Evolutionary conservation across 225 moss, liverwort and hornwort genomes (phyloP).

Genomic region (Pseudoscleropodium purum): DNA sequence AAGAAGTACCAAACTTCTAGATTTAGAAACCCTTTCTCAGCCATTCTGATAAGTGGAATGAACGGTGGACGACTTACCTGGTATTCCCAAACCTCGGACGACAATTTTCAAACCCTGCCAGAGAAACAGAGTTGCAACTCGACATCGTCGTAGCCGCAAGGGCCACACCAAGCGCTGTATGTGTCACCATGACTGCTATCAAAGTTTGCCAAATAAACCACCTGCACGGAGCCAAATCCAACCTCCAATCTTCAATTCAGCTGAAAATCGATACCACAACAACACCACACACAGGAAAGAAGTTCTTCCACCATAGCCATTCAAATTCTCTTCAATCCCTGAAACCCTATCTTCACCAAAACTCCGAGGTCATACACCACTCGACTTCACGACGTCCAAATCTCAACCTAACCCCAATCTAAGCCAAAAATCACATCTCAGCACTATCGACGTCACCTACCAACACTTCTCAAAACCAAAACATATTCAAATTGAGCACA

Average conservation of each 20-base stretch:
- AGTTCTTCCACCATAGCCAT: not conserved
- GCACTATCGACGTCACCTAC: not conserved
- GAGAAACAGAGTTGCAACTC: slow-evolving; percentile 13
- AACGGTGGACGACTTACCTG: slow-evolving; percentile 6
- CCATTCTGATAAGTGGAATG: not conserved
- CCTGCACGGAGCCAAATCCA: not conserved
- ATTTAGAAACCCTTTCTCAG: not conserved
- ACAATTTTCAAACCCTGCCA: slow-evolving; percentile 31
- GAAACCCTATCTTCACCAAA: slow-evolving; percentile 7
- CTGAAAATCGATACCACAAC: not conserved
- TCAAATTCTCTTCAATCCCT: not conserved
- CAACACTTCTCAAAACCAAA: not conserved
- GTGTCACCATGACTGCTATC: slow-evolving; percentile 11
- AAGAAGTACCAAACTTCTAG: not conserved
- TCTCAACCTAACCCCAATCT: not conserved
- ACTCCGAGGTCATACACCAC: not conserved
- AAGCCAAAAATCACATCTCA: not conserved
- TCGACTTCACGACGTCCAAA: not conserved
- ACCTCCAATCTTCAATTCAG: not conserved
- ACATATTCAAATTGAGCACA: not conserved
- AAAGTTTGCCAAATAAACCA: not conserved
- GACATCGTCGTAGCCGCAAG: slow-evolving; percentile 19
- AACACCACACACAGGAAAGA: not conserved
- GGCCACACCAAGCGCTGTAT: slow-evolving; percentile 21
- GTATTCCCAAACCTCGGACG: slow-evolving; percentile 12